Conservation (phyloP, 2,329 filamentous ascomycete genomes). For the Juglanconis oblonga region DNA sequence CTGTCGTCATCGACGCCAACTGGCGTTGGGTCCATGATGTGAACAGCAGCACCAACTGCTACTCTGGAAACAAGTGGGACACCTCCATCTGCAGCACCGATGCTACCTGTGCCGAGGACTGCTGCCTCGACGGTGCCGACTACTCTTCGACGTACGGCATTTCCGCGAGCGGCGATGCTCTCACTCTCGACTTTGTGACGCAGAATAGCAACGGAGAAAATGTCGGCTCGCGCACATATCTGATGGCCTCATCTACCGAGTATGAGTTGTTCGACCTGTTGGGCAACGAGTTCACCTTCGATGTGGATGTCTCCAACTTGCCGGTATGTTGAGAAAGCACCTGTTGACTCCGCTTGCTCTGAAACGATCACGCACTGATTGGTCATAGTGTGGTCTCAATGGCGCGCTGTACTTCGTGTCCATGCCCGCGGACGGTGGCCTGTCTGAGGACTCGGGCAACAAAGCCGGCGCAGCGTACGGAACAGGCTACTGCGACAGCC, state of each 20-base stretch:
- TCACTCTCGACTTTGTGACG: slow-evolving; percentile 52
- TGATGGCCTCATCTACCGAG: slow-evolving; percentile 58
- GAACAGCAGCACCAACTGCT: slow-evolving; percentile 51
- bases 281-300: slow-evolving; percentile 69
- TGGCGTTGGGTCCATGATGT: slow-evolving; percentile 58
- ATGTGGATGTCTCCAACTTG: slow-evolving; percentile 66
- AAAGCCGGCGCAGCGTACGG: slow-evolving; percentile 57
- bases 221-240: slow-evolving; percentile 58
- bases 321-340: slow-evolving; percentile 27
- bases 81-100: slow-evolving; percentile 36
- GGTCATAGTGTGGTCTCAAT: slow-evolving; percentile 62
- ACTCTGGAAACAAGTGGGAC: slow-evolving; percentile 45
- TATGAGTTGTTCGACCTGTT: slow-evolving; percentile 65
- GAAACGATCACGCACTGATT: not conserved
- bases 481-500: slow-evolving; percentile 55
- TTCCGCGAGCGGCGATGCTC: slow-evolving; percentile 38
- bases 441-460: slow-evolving; percentile 47
- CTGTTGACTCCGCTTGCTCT: no score
- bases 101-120: slow-evolving; percentile 40
- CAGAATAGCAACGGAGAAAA: slow-evolving; percentile 39
- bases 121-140: slow-evolving; percentile 45
- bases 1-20: slow-evolving; percentile 57
- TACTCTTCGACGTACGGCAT: slow-evolving; percentile 46
- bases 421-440: slow-evolving; percentile 58
- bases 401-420: slow-evolving; percentile 66